These are phyloP conservation scores for Pyropia yezoensis DNA, from an alignment of 23 red algal genomes.

Conservation along the genomic window DNA sequence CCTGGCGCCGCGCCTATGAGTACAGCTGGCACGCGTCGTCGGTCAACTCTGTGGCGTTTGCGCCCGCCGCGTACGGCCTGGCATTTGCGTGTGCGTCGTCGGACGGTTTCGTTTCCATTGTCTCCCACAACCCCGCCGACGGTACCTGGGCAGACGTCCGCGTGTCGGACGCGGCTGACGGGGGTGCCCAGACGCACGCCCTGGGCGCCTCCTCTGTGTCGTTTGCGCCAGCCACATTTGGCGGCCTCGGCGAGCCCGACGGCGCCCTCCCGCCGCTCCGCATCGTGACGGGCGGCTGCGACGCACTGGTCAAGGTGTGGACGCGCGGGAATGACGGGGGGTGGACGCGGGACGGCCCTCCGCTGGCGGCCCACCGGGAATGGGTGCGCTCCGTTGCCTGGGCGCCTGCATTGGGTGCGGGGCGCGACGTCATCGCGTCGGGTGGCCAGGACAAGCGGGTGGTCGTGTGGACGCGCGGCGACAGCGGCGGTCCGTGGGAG, in stretches of 20 bases:
- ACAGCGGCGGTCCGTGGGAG: constrained; percentile 42
- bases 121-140: constrained; percentile 55
- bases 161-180: constrained; percentile 57
- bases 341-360: constrained; percentile 60
- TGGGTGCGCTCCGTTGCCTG: constrained; percentile 94
- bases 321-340: constrained; percentile 2
- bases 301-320: constrained; percentile 76
- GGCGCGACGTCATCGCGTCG: constrained; percentile 40
- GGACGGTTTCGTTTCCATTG: constrained; percentile 89
- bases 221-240: constrained; percentile 71
- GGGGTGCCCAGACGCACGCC: constrained; percentile 60
- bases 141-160: constrained; percentile 78
- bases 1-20: constrained; percentile 81
- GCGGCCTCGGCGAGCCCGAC: constrained; percentile 60
- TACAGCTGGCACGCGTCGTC: constrained; percentile 78
- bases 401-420: constrained; percentile 71
- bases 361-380: constrained; percentile 69
- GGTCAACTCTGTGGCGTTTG: constrained; percentile 90
- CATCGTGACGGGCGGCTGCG: constrained; percentile 85
- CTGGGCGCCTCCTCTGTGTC: constrained; percentile 83
- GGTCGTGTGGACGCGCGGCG: constrained; percentile 70
- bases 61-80: constrained; percentile 83
- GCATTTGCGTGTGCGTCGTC: constrained; percentile 88
- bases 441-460: constrained; percentile 85
- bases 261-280: constrained; percentile 61